Percentiles rank a stretch among this genome's conserved stretches.
Evolutionary conservation across 306 rosid species (phyloP).

Genomic region (Acacia confusa): DNA sequence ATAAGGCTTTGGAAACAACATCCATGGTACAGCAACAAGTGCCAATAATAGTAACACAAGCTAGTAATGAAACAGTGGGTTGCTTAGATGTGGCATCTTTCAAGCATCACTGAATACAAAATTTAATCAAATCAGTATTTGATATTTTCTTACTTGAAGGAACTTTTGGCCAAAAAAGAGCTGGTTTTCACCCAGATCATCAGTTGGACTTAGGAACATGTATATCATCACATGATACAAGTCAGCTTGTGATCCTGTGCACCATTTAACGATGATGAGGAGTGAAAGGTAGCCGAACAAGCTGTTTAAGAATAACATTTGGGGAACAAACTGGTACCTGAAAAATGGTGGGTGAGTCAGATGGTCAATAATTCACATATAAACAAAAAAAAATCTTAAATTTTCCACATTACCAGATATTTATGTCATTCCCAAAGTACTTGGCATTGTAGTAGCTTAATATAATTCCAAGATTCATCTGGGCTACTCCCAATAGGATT

Average conservation of each 20-base stretch:
- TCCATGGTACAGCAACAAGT: slow-evolving; percentile 92
- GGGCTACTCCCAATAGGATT: slow-evolving; percentile 86
- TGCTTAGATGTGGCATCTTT: slow-evolving; percentile 33
- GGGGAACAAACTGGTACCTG: slow-evolving; percentile 96
- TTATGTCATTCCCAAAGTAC: slow-evolving; percentile 57
- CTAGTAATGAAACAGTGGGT: slow-evolving; percentile 39
- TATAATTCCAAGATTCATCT: slow-evolving; percentile 95
- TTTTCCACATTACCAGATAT: slow-evolving; percentile 54
- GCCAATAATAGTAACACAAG: slow-evolving; percentile 70
- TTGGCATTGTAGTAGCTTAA: slow-evolving; percentile 76
- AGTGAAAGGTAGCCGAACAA: slow-evolving; percentile 87
- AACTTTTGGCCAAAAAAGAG: slow-evolving; percentile 86
- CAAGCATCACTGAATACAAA: slow-evolving; percentile 2
- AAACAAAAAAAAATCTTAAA: slow-evolving; percentile 9
- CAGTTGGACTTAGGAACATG: slow-evolving; percentile 92
- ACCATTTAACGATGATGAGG: slow-evolving; percentile 85
- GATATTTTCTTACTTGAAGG: slow-evolving; percentile 65
- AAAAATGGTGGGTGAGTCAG: slow-evolving; percentile 31
- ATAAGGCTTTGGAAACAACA: slow-evolving; percentile 95
- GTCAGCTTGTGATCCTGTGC: slow-evolving; percentile 86
- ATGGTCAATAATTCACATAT: slow-evolving; percentile 2
- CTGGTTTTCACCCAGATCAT: slow-evolving; percentile 87
- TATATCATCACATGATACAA: slow-evolving; percentile 96
- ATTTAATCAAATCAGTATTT: slow-evolving; percentile 24
- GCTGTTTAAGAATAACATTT: slow-evolving; percentile 84